Base-by-base conservation (phyloP, 805 yeast genomes). In the Candida takata region DNA sequence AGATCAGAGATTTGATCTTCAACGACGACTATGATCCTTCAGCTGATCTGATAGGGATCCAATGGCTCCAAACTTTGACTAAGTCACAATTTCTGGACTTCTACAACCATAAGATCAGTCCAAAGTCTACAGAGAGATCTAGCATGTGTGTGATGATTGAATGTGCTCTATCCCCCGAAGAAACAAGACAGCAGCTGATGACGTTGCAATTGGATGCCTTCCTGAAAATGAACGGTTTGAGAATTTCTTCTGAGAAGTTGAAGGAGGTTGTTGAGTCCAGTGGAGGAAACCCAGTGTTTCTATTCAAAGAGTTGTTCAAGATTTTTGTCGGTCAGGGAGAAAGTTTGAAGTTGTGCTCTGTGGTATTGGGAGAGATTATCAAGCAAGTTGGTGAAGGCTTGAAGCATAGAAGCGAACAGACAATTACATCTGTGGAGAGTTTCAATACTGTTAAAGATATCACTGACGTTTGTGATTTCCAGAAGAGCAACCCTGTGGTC, bases 161-260 rank as follows among this genome's bases (percentile, higher is more conserved):
- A 11, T 61, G 74, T 23, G 53, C 56, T 11, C 49, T 64, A 44
- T 39, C 63, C 0, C 44, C 54, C n/a, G 59, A 57, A 15, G 70
- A 69, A 11, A 51, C 62, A 4, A 54, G 55, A 13, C 55, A 55
- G 15, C 57, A 58, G 26, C 49, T 58, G 36, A 51, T 66, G 30
- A 55, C 54, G 15, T 46, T 67, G 18, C 73, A 69, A 34, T 28
- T 73, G 8, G 69, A 65, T 35, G 54, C 61, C 5, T 69, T 71
- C 36, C 49, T 74, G 29, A 65, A 62, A 20, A 58, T 67, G 43
- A 67, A 70, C 35, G 77, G 77, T 0, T 48, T 74, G 16, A 61
- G 69, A 3, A 70, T 74, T 7, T 57, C 68, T 6, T 51, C 57
- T 8, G 64, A 62, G 1, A 62, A 58, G 19, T 42, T 74, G 17